Base-by-base conservation (phyloP, 257 asterid genomes). In the Paraleonurus japonicus region DNA sequence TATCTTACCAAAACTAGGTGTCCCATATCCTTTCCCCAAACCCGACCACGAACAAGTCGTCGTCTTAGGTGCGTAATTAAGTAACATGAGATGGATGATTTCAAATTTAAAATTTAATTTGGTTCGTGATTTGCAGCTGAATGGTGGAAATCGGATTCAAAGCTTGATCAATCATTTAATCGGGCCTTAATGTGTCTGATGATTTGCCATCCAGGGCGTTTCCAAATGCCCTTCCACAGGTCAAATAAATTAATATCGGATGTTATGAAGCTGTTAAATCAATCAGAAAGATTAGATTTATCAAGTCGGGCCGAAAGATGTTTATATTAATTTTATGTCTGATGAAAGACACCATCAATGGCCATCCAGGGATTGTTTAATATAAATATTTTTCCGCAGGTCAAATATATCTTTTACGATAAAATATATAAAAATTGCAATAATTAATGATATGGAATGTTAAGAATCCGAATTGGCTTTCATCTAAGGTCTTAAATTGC, bases 1-100 rank as follows among this genome's bases (percentile, higher is more conserved):
- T 58, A 82, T 94, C 58, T 80, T 91, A 74, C 99, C 99, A 35
- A 94, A 91, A 77, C 87, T 70, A 1, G 97, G 97, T 1, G 91
- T 89, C 23, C 95, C 95, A 0, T 91, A 89, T 76, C 97, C 99
- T 5, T 94, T 87, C 73, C 95, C 99, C 0, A 91, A 91, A 59
- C 99, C 97, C 19, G 83, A 94, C 75, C 90, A 89, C 20, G 97
- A 94, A 78, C 47, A 58, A 3, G 92, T 91, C 6, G 84, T 94
- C 33, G 63, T 94, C 62, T 65, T 94, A 61, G 98, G 97, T 87
- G 26, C 15, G 15, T 11, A 63, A 64, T 19, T 22, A 0, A 19
- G 1, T 2, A 11, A 4, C 1, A 4, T 6, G 17, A n/a, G n/a
- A n/a, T n/a, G n/a, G n/a, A 13, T 13, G 23, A 2, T 23, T 45